A percentile compares a stretch with the other conserved stretches of the same genome.
Conservation (phyloP, 2,329 filamentous ascomycete species). For the Podosphaera xanthii region DNA sequence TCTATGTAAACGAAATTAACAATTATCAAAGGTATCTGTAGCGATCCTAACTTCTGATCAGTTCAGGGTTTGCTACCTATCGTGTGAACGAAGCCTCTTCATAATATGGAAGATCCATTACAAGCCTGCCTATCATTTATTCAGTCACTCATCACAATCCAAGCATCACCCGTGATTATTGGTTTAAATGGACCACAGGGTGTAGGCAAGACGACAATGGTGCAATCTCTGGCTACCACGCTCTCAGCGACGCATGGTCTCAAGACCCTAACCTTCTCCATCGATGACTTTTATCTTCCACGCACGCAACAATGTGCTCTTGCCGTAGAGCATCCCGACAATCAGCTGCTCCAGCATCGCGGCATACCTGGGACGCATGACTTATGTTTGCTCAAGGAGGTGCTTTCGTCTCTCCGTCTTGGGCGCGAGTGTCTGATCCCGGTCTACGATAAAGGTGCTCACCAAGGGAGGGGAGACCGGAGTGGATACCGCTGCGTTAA, state of each 20-base stretch:
- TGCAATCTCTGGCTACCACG: constrained; percentile 35
- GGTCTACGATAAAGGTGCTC: constrained; percentile 42
- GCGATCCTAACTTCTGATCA: no score
- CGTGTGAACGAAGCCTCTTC: not conserved
- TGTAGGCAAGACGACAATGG: constrained; percentile 77
- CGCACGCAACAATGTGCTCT: constrained; percentile 31
- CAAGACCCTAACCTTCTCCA: constrained; percentile 33
- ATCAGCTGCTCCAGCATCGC: constrained; percentile 39
- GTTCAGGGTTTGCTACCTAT: not conserved
- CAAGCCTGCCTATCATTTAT: not conserved
- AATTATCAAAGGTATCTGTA: no score
- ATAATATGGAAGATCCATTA: not conserved
- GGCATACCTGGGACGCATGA: constrained; percentile 43
- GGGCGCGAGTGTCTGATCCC: constrained; percentile 29
- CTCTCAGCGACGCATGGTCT: constrained; percentile 26
- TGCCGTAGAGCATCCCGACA: constrained; percentile 28
- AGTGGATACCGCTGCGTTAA: constrained; percentile 27
- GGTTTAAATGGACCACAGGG: constrained; percentile 85
- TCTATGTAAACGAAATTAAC: no score
- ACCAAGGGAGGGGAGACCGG: constrained; percentile 40
- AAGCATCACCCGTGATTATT: not conserved
- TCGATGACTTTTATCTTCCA: constrained; percentile 49
- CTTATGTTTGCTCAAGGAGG: constrained; percentile 26
- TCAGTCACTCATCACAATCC: not conserved
- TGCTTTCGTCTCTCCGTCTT: constrained; percentile 29